Percentiles rank a stretch among this genome's conserved stretches.
Conservation (phyloP, 768 basidiomycete species). For the Lenzites betulinus region DNA sequence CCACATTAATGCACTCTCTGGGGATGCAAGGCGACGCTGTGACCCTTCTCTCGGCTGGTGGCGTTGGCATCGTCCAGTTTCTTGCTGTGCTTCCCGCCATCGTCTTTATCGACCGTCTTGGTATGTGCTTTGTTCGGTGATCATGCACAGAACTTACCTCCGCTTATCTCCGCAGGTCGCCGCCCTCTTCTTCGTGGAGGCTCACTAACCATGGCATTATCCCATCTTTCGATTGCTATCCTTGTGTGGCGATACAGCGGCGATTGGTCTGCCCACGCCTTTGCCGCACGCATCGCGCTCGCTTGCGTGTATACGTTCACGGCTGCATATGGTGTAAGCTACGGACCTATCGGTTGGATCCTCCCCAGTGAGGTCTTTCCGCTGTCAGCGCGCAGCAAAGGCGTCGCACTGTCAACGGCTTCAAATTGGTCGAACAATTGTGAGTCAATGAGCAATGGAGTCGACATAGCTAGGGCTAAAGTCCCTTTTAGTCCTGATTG, state of each 20-base stretch:
- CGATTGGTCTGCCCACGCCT: slow-evolving; percentile 59
- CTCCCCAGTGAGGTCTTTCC: slow-evolving; percentile 85
- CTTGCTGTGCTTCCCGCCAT: slow-evolving; percentile 77
- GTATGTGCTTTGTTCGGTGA: slow-evolving; percentile 28
- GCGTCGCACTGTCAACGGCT: slow-evolving; percentile 80
- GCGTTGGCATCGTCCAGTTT: slow-evolving; percentile 79
- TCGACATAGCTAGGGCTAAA: not conserved
- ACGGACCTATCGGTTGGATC: slow-evolving; percentile 84
- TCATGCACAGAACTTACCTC: not conserved
- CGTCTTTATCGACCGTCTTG: slow-evolving; percentile 64
- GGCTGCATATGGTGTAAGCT: slow-evolving; percentile 72
- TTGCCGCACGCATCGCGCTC: slow-evolving; percentile 71
- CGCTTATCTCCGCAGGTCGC: slow-evolving; percentile 45
- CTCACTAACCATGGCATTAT: slow-evolving; percentile 59
- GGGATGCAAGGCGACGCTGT: slow-evolving; percentile 62
- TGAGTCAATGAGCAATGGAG: slow-evolving; percentile 18
- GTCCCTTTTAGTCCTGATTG: slow-evolving; percentile 61
- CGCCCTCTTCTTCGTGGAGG: slow-evolving; percentile 67
- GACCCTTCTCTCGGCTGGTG: slow-evolving; percentile 70
- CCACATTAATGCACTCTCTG: slow-evolving; percentile 64
- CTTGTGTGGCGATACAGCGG: slow-evolving; percentile 56
- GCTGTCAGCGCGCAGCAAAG: slow-evolving; percentile 74
- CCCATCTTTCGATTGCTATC: slow-evolving; percentile 66
- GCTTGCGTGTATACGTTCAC: slow-evolving; percentile 76
- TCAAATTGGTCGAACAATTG: slow-evolving; percentile 88